Percentiles rank a stretch among this genome's conserved stretches.
phyloP scores from a whole-genome alignment of 129 eudicot genomes.

The Lonicera japonica region DNA sequence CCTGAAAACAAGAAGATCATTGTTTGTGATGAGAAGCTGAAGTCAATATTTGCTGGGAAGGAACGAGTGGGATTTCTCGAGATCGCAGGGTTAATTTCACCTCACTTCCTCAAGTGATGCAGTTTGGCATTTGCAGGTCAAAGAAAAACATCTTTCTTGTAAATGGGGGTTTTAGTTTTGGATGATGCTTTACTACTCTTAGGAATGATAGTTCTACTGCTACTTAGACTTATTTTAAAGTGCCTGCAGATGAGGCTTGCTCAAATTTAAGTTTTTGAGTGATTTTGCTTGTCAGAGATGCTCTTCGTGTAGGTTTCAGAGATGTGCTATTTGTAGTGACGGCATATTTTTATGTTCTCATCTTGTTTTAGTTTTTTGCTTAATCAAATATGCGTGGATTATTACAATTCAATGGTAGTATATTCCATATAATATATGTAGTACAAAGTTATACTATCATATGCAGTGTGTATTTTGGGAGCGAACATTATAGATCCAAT shows the following conservation, averaged over 20 bases:
- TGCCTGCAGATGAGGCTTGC: neutral
- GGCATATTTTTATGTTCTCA: neutral
- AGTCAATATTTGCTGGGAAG: constrained; percentile 60
- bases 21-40: constrained; percentile 79
- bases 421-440: too few relatives aligned
- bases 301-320: neutral
- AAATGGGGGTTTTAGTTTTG: constrained; percentile 18
- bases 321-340: neutral
- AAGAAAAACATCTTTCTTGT: constrained; percentile 1
- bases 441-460: too few relatives aligned
- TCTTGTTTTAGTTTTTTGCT: too few relatives aligned
- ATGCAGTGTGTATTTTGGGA: too few relatives aligned
- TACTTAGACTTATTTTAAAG: neutral
- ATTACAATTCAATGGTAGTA: too few relatives aligned
- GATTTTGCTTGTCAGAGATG: neutral
- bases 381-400: too few relatives aligned
- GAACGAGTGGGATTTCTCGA: constrained; percentile 83
- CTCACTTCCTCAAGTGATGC: constrained; percentile 62
- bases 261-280: neutral
- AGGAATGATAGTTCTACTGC: constrained; percentile 7
- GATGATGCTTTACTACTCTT: constrained; percentile 11
- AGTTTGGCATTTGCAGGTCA: neutral
- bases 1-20: constrained; percentile 72
- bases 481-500: too few relatives aligned
- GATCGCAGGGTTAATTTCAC: constrained; percentile 75